Conservation (phyloP, 495 filamentous ascomycete genomes). For the Sporormia fimetaria region DNA sequence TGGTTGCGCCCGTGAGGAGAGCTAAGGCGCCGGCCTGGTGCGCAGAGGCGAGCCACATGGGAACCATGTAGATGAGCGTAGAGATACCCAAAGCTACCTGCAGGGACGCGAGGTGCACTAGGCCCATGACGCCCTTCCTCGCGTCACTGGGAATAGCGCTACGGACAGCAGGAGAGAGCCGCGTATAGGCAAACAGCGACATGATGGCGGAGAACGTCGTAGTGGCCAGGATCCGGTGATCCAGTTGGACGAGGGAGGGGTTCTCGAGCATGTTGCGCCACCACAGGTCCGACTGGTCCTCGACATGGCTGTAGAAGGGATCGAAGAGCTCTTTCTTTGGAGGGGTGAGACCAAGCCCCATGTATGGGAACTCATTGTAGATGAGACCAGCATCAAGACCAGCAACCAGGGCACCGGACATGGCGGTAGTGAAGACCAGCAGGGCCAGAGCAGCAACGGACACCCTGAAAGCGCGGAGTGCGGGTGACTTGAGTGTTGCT, state of each 20-base stretch:
- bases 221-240: constrained; percentile 85
- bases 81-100: constrained; percentile 80
- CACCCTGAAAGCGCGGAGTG: constrained; percentile 58
- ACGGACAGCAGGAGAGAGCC: constrained; percentile 49
- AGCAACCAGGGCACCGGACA: constrained; percentile 88
- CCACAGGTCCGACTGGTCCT: constrained; percentile 68
- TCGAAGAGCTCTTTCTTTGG: constrained; percentile 73
- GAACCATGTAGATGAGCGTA: constrained; percentile 87
- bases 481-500: constrained; percentile 48
- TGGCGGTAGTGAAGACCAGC: constrained; percentile 77
- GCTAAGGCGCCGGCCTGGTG: constrained; percentile 89
- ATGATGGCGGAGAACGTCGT: constrained; percentile 78
- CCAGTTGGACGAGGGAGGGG: constrained; percentile 83
- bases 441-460: constrained; percentile 58
- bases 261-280: constrained; percentile 98
- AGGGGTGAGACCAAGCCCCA: constrained; percentile 74
- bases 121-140: constrained; percentile 60
- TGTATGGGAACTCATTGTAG: constrained; percentile 95
- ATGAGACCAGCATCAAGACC: constrained; percentile 92
- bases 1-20: constrained; percentile 66
- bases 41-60: constrained; percentile 72
- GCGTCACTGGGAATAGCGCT: constrained; percentile 52
- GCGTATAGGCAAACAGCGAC: constrained; percentile 63
- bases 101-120: constrained; percentile 69
- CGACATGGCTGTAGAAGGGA: constrained; percentile 68